These are phyloP conservation scores for Yarrowia osloensis DNA, from an alignment of 805 yeast genomes.

Conservation along the genomic window DNA sequence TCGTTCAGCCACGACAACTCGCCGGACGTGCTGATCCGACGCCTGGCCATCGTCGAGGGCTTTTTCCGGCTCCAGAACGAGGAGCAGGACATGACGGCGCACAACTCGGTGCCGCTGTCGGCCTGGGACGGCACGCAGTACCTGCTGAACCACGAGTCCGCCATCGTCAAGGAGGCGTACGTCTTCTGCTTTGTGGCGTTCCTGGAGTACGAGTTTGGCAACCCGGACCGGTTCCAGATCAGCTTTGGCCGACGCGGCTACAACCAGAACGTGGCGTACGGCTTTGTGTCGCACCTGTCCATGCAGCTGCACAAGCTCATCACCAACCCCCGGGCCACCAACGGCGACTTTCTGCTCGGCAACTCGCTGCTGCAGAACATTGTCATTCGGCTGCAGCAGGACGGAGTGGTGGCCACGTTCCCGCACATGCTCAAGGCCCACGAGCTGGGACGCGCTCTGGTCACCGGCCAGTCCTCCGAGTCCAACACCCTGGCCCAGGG, in stretches of 20 bases:
- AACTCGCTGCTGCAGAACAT: slow-evolving; percentile 17
- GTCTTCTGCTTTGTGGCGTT: slow-evolving; percentile 36
- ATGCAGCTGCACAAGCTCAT: slow-evolving; percentile 13
- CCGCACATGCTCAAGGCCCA: slow-evolving; percentile 15
- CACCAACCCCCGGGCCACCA: slow-evolving; percentile 12
- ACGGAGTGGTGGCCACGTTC: slow-evolving; percentile 26
- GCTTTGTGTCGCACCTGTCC: slow-evolving; percentile 11
- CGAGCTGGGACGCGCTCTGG: slow-evolving; percentile 18
- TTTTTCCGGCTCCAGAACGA: slow-evolving; percentile 33
- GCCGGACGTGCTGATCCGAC: slow-evolving; percentile 5
- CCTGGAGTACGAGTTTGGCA: slow-evolving; percentile 32
- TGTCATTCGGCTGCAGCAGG: slow-evolving; percentile 26
- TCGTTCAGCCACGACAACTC: slow-evolving; percentile 2
- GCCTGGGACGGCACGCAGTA: slow-evolving; percentile 42
- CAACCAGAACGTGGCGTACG: slow-evolving; percentile 18
- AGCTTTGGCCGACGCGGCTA: slow-evolving; percentile 9
- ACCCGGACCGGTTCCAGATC: slow-evolving; percentile 22
- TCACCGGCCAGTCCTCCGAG: slow-evolving; percentile 12
- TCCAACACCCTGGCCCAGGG: slow-evolving; percentile 25
- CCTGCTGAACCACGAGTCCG: slow-evolving; percentile 36
- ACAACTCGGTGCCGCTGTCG: slow-evolving; percentile 32
- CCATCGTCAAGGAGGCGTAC: slow-evolving; percentile 37
- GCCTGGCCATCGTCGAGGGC: slow-evolving; percentile 32
- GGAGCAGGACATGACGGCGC: slow-evolving; percentile 24
- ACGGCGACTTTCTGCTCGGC: slow-evolving; percentile 24